These are phyloP conservation scores for Apiospora koreana DNA, from an alignment of 2,329 filamentous ascomycete species.

Conservation along the genomic window DNA sequence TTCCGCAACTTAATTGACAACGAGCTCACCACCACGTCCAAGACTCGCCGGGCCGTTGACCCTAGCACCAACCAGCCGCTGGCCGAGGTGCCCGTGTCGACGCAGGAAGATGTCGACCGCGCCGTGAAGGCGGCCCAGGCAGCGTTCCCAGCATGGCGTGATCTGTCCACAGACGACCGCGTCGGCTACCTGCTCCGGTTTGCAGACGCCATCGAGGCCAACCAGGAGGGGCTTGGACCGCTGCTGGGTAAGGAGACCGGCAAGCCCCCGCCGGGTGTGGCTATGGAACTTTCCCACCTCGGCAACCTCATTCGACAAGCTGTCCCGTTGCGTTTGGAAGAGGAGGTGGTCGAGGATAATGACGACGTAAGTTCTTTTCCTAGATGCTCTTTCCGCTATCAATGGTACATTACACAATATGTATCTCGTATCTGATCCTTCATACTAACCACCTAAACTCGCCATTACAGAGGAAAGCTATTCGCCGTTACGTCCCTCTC, in stretches of 20 bases:
- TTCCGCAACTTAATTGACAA: slow-evolving; percentile 25
- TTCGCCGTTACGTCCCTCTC: slow-evolving; percentile 33
- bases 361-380: background rate
- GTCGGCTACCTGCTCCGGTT: slow-evolving; percentile 27
- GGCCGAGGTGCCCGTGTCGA: slow-evolving; percentile 26
- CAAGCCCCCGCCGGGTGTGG: background rate
- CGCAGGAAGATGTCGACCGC: slow-evolving; percentile 24
- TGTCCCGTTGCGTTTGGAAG: slow-evolving; percentile 30
- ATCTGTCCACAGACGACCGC: slow-evolving; percentile 25
- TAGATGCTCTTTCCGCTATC: background rate
- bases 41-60: slow-evolving; percentile 26
- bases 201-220: slow-evolving; percentile 16
- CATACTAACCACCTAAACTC: slow-evolving; percentile 21
- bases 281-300: background rate
- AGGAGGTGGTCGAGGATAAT: background rate
- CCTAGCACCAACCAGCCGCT: slow-evolving; percentile 31
- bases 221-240: background rate
- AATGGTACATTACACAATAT: too few relatives aligned
- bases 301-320: slow-evolving; percentile 30
- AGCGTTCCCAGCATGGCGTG: slow-evolving; percentile 31
- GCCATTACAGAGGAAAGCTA: slow-evolving; percentile 35
- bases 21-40: slow-evolving; percentile 12
- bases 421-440: background rate
- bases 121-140: slow-evolving; percentile 25
- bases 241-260: background rate